Conservation (phyloP, 2,329 filamentous ascomycete species). For the Beauveria australis region DNA sequence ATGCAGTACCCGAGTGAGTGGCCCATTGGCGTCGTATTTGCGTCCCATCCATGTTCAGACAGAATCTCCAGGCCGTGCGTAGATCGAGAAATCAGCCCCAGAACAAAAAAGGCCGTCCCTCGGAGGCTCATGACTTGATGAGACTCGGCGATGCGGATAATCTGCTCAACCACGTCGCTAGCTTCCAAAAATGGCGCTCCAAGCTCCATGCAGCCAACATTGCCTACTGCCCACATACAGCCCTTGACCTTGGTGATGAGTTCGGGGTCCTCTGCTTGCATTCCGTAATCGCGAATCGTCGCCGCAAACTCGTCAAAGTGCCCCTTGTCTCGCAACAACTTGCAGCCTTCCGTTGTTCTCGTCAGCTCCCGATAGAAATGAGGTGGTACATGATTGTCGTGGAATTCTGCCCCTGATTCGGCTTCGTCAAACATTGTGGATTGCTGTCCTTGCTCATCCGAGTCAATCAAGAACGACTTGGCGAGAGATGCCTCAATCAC, state of each 20-base stretch:
- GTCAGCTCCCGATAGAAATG: conserved; percentile 97
- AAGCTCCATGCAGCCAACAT: conserved; percentile 96
- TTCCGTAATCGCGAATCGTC: conserved; percentile 80
- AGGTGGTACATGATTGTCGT: conserved; percentile 71
- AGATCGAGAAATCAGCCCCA: conserved; percentile 87
- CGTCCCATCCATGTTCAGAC: conserved; percentile 85
- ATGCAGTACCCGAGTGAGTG: conserved; percentile 82
- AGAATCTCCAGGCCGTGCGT: conserved; percentile 88
- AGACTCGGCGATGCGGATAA: conserved; percentile 79
- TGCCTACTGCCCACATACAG: conserved; percentile 94
- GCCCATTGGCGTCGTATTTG: conserved; percentile 75
- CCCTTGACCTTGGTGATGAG: conserved; percentile 90
- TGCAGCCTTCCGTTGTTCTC: conserved; percentile 85
- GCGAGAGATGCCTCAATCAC: conserved; percentile 94
- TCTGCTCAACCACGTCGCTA: conserved; percentile 77
- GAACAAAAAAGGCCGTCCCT: conserved; percentile 92
- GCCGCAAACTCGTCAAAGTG: conserved; percentile 91
- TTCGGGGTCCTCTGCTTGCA: conserved; percentile 78
- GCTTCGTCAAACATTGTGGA: conserved; percentile 52
- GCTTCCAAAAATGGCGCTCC: conserved; percentile 90
- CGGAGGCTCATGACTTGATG: conserved; percentile 88
- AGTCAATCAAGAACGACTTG: conserved; percentile 65
- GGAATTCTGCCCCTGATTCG: conserved; percentile 46
- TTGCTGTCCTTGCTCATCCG: conserved; percentile 48
- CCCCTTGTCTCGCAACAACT: conserved; percentile 80